These are phyloP conservation scores for Gossypium laxum DNA, from an alignment of 441 rosid species.

Conservation along the genomic window DNA sequence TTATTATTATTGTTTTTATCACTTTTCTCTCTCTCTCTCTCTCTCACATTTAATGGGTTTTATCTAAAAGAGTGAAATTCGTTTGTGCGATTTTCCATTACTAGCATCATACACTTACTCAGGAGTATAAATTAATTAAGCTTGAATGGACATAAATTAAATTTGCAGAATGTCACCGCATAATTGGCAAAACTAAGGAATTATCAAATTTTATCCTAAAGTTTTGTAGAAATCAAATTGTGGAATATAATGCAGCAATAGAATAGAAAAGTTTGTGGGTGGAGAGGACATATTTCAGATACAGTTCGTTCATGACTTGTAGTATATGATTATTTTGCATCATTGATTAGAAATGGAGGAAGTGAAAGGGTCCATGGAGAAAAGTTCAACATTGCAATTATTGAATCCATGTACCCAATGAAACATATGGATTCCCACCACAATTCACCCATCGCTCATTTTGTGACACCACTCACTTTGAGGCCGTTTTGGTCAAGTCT, in stretches of 20 bases:
- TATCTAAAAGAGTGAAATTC: slow-evolving; percentile 8
- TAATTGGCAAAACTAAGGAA: too few relatives aligned
- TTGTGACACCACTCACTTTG: slow-evolving; percentile 8
- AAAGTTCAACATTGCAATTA: slow-evolving; percentile 8
- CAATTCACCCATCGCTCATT: background rate
- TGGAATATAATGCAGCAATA: background rate
- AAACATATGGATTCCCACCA: slow-evolving; percentile 9
- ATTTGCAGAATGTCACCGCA: too few relatives aligned
- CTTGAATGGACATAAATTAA: too few relatives aligned
- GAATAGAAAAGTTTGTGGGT: background rate
- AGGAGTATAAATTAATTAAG: too few relatives aligned
- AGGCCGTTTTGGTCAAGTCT: too few relatives aligned
- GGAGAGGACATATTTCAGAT: background rate
- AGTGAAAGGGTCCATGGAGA: background rate
- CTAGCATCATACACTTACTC: background rate
- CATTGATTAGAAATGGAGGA: background rate
- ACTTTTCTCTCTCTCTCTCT: background rate
- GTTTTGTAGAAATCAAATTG: too few relatives aligned
- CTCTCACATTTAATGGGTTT: slow-evolving; percentile 11
- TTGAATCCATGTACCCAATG: slow-evolving; percentile 6
- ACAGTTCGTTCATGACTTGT: background rate
- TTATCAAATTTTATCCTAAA: too few relatives aligned
- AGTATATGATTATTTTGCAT: background rate
- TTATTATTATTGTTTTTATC: slow-evolving; percentile 12
- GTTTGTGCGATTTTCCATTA: background rate